Evolutionary conservation across 495 filamentous ascomycete genomes (phyloP).

Genomic region (Podospora comata): DNA sequence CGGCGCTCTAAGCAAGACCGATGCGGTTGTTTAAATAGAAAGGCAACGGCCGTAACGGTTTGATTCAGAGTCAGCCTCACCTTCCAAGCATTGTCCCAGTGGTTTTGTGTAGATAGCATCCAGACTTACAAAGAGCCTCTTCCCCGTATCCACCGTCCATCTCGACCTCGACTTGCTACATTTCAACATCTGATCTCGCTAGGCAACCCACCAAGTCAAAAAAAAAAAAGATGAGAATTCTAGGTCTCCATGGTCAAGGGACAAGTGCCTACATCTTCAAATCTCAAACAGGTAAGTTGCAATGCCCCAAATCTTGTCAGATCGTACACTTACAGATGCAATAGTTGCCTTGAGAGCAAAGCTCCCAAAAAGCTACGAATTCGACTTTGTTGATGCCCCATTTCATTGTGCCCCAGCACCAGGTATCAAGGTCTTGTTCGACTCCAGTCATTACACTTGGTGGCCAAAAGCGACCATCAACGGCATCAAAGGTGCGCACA

Average conservation of each 20-base stretch:
- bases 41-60: not conserved
- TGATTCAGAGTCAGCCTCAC: not conserved
- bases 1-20: not conserved
- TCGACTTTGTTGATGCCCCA: constrained; percentile 58
- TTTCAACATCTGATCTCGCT: not conserved
- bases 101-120: not conserved
- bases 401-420: constrained; percentile 44
- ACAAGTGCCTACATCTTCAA: constrained; percentile 58
- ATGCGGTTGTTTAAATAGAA: not conserved
- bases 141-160: not conserved
- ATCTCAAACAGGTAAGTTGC: constrained; percentile 53
- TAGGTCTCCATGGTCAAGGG: constrained; percentile 63
- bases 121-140: not conserved
- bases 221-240: constrained; percentile 48
- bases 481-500: constrained; percentile 39
- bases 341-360: constrained; percentile 35
- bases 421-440: constrained; percentile 53
- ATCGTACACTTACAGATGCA: not conserved
- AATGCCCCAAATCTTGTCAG: not conserved
- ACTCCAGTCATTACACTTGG: constrained; percentile 48
- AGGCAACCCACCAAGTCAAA: not conserved
- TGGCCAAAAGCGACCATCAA: constrained; percentile 40
- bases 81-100: not conserved
- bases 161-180: not conserved
- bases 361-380: constrained; percentile 35